A percentile compares a stretch with the other conserved stretches of the same genome.
Evolutionary conservation across 2,329 filamentous ascomycete genomes (phyloP).

Genomic region (Sporothrix curviconia): DNA sequence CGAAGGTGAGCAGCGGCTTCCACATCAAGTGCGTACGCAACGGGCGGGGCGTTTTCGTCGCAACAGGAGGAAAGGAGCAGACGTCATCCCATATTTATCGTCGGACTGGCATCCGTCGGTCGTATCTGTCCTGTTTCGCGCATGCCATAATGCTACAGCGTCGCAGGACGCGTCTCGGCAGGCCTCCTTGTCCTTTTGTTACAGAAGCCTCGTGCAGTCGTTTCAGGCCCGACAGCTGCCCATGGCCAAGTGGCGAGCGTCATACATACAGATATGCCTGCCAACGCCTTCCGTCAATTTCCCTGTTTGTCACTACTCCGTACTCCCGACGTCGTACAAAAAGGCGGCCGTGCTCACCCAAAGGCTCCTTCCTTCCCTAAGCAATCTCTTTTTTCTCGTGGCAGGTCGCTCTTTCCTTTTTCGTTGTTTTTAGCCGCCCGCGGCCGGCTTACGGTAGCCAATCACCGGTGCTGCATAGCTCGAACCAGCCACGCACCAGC

Average conservation of each 20-base stretch:
- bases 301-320: too few relatives aligned
- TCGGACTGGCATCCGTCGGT: background rate
- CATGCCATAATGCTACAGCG: background rate
- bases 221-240: background rate
- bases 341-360: too few relatives aligned
- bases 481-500: too few relatives aligned
- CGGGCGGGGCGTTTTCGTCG: background rate
- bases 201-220: background rate
- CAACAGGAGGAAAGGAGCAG: constrained; percentile 3
- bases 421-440: too few relatives aligned
- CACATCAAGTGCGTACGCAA: background rate
- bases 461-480: too few relatives aligned
- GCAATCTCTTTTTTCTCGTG: too few relatives aligned
- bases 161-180: background rate
- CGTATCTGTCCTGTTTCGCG: background rate
- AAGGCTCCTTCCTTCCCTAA: too few relatives aligned
- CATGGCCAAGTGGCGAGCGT: background rate
- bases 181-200: background rate
- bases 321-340: too few relatives aligned
- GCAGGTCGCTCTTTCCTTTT: too few relatives aligned
- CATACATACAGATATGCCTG: too few relatives aligned
- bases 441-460: too few relatives aligned
- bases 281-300: too few relatives aligned
- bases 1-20: background rate
- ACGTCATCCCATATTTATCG: constrained; percentile 6